Evolutionary conservation across 2,329 filamentous ascomycete species (phyloP).

Genomic region (Phyllosticta paracitricarpa): DNA sequence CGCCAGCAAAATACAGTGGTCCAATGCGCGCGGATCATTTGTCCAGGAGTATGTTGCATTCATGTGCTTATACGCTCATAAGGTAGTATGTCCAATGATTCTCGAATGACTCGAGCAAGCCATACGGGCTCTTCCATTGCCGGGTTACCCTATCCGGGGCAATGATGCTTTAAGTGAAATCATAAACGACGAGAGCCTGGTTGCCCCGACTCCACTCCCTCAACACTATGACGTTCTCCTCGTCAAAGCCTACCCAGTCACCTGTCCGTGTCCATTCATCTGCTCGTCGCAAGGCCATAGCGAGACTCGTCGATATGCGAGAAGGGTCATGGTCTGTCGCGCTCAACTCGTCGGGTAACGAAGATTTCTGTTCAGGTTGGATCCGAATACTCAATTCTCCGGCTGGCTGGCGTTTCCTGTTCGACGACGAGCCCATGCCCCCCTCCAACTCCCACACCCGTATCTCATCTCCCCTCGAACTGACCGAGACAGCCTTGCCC

Average conservation of each 20-base stretch:
- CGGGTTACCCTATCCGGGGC: background rate
- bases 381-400: slow-evolving; percentile 46
- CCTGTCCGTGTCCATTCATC: slow-evolving; percentile 36
- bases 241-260: slow-evolving; percentile 77
- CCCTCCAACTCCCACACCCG: slow-evolving; percentile 87
- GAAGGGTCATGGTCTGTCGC: background rate
- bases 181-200: slow-evolving; percentile 72
- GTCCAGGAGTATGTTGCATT: background rate
- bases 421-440: slow-evolving; percentile 41
- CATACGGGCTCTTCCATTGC: background rate
- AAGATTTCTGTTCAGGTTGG: slow-evolving; percentile 27
- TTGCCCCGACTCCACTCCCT: slow-evolving; percentile 58
- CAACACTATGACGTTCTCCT: slow-evolving; percentile 82
- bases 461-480: slow-evolving; percentile 55
- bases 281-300: background rate
- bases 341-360: background rate
- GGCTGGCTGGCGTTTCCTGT: slow-evolving; percentile 31
- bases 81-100: background rate
- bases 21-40: background rate
- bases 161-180: slow-evolving; percentile 58
- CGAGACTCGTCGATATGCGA: background rate
- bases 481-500: slow-evolving; percentile 86
- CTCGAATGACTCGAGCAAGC: background rate
- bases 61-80: background rate
- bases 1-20: background rate